Percentiles rank a stretch among this genome's conserved stretches.
Conservation (phyloP, 2,329 filamentous ascomycete species). For the Dactylellina cionopaga region DNA sequence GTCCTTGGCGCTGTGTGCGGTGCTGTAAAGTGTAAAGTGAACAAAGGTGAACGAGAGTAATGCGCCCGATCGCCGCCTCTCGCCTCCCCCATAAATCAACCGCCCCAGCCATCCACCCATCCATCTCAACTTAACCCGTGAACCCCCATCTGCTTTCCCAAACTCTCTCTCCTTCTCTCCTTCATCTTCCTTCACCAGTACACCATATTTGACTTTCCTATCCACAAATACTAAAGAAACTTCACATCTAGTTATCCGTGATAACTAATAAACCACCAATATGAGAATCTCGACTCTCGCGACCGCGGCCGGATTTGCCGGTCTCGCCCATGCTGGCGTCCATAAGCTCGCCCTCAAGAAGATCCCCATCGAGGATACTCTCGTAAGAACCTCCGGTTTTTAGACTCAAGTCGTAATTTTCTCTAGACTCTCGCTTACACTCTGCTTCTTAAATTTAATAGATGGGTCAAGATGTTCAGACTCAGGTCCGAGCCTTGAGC, state of each 20-base stretch:
- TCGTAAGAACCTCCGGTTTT: constrained; percentile 69
- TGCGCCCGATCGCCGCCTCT: constrained; percentile 38
- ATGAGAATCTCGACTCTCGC: constrained; percentile 51
- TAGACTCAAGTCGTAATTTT: background rate
- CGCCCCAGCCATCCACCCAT: constrained; percentile 31
- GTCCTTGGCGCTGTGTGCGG: too few species aligned
- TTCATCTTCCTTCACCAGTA: constrained; percentile 5
- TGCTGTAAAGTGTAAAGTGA: too few species aligned
- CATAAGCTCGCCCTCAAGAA: constrained; percentile 99
- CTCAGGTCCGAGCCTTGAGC: constrained; percentile 81
- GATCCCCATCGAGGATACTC: constrained; percentile 88
- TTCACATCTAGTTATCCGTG: constrained; percentile 32
- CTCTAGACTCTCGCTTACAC: constrained; percentile 5
- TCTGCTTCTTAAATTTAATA: constrained; percentile 14
- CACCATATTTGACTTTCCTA: background rate
- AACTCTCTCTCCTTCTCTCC: constrained; percentile 9
- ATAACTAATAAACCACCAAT: constrained; percentile 30
- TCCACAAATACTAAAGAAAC: constrained; percentile 1
- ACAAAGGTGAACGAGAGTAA: too few species aligned
- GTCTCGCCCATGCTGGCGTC: constrained; percentile 82
- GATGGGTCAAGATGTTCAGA: constrained; percentile 68
- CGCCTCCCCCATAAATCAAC: constrained; percentile 37
- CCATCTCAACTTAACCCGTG: constrained; percentile 5
- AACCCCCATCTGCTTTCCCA: constrained; percentile 2
- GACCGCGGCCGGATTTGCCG: constrained; percentile 58